These are phyloP conservation scores for Thielaviopsis musarum DNA, from an alignment of 2,329 filamentous ascomycete genomes.

Conservation along the genomic window DNA sequence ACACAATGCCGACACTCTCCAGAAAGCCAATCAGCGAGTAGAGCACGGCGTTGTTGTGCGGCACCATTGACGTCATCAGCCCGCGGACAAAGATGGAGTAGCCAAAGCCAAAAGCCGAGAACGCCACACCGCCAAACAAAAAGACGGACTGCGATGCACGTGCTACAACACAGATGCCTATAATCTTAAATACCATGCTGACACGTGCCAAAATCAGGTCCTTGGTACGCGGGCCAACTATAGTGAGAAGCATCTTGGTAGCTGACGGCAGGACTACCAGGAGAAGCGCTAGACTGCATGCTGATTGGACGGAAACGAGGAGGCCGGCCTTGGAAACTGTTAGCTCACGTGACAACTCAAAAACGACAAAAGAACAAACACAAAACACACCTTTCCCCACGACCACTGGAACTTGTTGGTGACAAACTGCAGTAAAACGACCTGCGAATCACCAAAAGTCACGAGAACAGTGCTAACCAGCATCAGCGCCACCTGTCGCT, in stretches of 20 bases:
- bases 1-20: slow-evolving; percentile 12
- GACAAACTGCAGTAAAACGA: slow-evolving; percentile 16
- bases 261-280: slow-evolving; percentile 5
- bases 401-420: slow-evolving; percentile 16
- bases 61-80: slow-evolving; percentile 13
- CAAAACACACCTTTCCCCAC: slow-evolving; percentile 8
- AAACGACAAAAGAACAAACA: neutral
- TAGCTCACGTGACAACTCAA: no score
- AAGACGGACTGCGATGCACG: slow-evolving; percentile 4
- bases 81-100: slow-evolving; percentile 13
- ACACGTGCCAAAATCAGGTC: slow-evolving; percentile 13
- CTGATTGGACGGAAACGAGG: slow-evolving; percentile 8
- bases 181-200: slow-evolving; percentile 13
- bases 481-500: slow-evolving; percentile 9
- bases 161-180: slow-evolving; percentile 10
- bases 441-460: slow-evolving; percentile 10
- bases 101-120: slow-evolving; percentile 10
- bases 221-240: slow-evolving; percentile 5
- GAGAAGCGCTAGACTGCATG: slow-evolving; percentile 7
- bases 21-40: slow-evolving; percentile 13
- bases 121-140: slow-evolving; percentile 7
- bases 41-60: slow-evolving; percentile 12
- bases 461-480: slow-evolving; percentile 9
- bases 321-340: slow-evolving; percentile 3
- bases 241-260: slow-evolving; percentile 1